Evolutionary conservation across 1,139 yeast species (phyloP), one percentile per base, ranked within the genome.

Genomic region (Suhomyces coccinellae): DNA sequence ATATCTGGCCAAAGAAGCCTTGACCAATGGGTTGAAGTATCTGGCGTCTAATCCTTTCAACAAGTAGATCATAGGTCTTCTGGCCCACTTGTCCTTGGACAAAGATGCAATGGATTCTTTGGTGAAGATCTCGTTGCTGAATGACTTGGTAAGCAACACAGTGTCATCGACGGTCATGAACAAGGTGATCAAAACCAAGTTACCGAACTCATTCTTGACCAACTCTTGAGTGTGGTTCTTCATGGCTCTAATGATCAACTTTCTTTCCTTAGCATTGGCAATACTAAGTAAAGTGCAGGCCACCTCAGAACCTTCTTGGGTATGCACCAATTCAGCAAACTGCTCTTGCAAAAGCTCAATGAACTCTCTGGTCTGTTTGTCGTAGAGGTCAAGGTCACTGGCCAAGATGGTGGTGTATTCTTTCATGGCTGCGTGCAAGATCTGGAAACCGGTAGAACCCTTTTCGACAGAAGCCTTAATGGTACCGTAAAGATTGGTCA

Each of bases 391-490:
- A 26, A 70, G 47, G 47, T 74, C 76, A 36, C 62, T 65, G 29
- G 79, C 81, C 51, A 90, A 81, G 51, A 90, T 84, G 49, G 82
- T 79, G 39, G 83, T 80, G 58, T 87, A 90, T 64, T 93, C 97
- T 61, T 78, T 83, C 96, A 93, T 90, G 42, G 96, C 97, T 29
- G 97, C 96, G 65, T 93, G 99, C 60, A 93, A 79, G 54, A 93
- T 87, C 64, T 91, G 96, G 76, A 93, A 93, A 33, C 99, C 98
- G 37, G 96, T 87, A 5, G 97, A 88, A 7, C 98, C 98, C 67
- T 93, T 93, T 64, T 86, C 93, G 43, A 93, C 95, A 9, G 97
- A 86, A 2, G 96, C 93, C 30, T 85, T 82, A 52, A 93, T 88
- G 9, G 96, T 89, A 50, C 89, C 90, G 55, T 74, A 76, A 62